Base-by-base conservation (phyloP, 352 stramenopile genomes). In the Pythium oligandrum region DNA sequence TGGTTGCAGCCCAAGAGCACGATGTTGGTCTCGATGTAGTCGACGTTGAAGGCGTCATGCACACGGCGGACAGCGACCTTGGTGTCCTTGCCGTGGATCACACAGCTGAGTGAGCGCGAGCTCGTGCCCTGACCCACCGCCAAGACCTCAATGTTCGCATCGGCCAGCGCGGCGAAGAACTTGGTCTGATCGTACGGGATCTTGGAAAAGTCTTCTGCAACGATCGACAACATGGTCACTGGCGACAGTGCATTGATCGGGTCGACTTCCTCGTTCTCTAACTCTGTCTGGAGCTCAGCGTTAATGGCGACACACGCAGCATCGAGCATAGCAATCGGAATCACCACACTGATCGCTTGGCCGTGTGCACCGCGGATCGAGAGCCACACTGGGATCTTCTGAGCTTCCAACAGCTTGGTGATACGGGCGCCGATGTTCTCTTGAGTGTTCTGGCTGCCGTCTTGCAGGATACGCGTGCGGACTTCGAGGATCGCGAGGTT, bases 141-240 rank as follows among this genome's bases (percentile, higher is more conserved):
- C 2, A 90, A 58, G 42, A 92, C 81, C 44, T 88, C 73, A 31
- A 90, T 75, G n/a, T 64, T 71, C 10, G 78, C 75, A 31, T 85
- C 73, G 5, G 78, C 77, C 26, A 92, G 66, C 34, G 81, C 78
- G n/a, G 66, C 67, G 31, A 92, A 92, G 59, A 92, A 89, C 55
- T 88, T 89, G 44, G 76, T 77, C 44, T 86, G 77, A 55, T 88
- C 78, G 55, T 74, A 74, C 8, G 81, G 78, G 7, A 86, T 66
- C 51, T 86, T 88, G 30, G 75, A 80, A 46, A 93, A 68, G 33
- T 90, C 82, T 54, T 90, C 83, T 0, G 78, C 73, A 3, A 93
- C 80, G 44, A 93, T 82, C 4, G 80, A 91, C n/a, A 91, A 62
- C 81, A 93, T 91, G 40, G 83, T 93, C 33, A 91, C 80, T 4